These are phyloP conservation scores for Xylariales sp. DNA, from an alignment of 2,329 filamentous ascomycete species.

Conservation along the genomic window DNA sequence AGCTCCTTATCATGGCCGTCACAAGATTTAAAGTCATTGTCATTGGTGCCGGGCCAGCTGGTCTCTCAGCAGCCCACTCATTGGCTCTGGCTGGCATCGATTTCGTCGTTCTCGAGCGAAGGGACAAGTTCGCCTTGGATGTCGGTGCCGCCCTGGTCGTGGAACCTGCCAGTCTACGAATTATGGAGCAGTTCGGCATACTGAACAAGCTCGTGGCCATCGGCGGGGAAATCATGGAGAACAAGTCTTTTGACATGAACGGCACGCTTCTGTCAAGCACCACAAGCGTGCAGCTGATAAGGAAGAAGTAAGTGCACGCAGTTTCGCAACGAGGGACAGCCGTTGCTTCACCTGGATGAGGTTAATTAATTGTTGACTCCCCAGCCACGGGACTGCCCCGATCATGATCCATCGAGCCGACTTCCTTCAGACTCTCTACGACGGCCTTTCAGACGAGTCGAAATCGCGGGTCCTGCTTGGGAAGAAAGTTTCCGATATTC, in stretches of 20 bases:
- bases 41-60: slow-evolving; percentile 7
- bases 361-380: not conserved
- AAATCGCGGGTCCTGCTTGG: slow-evolving; percentile 12
- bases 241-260: not conserved
- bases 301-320: slow-evolving; percentile 3
- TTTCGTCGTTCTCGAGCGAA: slow-evolving; percentile 6
- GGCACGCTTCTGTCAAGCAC: not conserved
- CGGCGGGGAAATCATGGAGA: not conserved
- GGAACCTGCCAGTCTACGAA: not conserved
- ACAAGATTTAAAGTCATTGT: slow-evolving; percentile 6
- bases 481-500: slow-evolving; percentile 12
- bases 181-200: slow-evolving; percentile 3
- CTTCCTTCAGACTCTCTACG: slow-evolving; percentile 14
- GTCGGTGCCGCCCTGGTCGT: slow-evolving; percentile 1
- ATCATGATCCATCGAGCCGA: slow-evolving; percentile 13
- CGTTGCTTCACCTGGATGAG: not conserved
- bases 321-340: not conserved
- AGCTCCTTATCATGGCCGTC: too few species aligned
- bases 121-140: not conserved
- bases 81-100: slow-evolving; percentile 4
- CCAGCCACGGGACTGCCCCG: slow-evolving; percentile 10
- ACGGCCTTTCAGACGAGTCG: slow-evolving; percentile 10
- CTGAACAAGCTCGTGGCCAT: not conserved
- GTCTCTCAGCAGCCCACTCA: slow-evolving; percentile 4
- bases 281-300: not conserved